These are phyloP conservation scores for Penicillium sp. DNA, from an alignment of 2,329 filamentous ascomycete genomes.

Conservation along the genomic window DNA sequence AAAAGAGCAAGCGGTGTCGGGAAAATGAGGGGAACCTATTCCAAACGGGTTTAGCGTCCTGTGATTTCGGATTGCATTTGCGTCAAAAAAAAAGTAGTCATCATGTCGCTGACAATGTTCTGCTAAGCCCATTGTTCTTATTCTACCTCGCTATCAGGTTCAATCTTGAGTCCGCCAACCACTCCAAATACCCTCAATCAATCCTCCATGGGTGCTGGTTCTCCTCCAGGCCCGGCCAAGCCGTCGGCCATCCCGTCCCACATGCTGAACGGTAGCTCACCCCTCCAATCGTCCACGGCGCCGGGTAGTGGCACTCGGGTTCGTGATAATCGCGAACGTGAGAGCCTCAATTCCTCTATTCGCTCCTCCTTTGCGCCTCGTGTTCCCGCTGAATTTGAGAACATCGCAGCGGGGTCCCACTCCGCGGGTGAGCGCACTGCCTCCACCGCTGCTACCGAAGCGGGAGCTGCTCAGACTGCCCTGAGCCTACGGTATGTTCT, in stretches of 20 bases:
- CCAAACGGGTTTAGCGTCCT: constrained; percentile 14
- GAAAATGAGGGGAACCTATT: constrained; percentile 13
- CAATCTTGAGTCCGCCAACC: neutral
- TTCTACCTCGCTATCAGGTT: neutral
- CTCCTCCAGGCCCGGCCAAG: constrained; percentile 50
- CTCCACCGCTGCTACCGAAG: constrained; percentile 25
- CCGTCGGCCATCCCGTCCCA: constrained; percentile 63
- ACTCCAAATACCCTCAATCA: neutral
- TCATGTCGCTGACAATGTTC: constrained; percentile 9
- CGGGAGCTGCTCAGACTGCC: constrained; percentile 24
- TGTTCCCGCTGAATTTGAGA: constrained; percentile 40
- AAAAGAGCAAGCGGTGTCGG: constrained; percentile 10
- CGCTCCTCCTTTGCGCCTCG: constrained; percentile 60
- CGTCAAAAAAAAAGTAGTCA: constrained; percentile 23
- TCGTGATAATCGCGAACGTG: constrained; percentile 61
- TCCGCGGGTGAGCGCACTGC: constrained; percentile 27
- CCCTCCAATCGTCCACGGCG: constrained; percentile 55
- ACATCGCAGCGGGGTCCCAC: constrained; percentile 27
- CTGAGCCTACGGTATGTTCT: constrained; percentile 36
- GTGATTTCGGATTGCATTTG: constrained; percentile 19
- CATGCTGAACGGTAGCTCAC: constrained; percentile 61
- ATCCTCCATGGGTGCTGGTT: constrained; percentile 54
- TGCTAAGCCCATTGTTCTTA: constrained; percentile 8
- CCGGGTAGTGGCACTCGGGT: constrained; percentile 36
- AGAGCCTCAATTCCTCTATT: constrained; percentile 65